Evolutionary conservation across 257 asterid genomes (phyloP), one percentile per base, ranked within the genome.

Genomic region (Solanum acaule): DNA sequence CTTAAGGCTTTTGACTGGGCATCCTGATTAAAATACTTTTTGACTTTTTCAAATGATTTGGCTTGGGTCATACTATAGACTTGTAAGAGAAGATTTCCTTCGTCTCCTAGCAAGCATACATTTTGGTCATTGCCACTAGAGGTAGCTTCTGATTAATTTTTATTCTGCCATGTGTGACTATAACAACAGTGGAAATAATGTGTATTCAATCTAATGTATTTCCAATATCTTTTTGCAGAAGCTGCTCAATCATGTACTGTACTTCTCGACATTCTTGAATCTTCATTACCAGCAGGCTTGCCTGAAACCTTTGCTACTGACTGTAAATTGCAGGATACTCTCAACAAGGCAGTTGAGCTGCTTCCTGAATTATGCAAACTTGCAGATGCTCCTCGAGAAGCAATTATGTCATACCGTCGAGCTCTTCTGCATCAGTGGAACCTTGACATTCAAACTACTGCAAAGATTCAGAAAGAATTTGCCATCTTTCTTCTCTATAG

Each of bases 161-260:
- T 79, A 78, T 8, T 46, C n/a, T 27, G 85, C 40, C 6, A 79
- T 44, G 67, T 46, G 37, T 22, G 46, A 22, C 77, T 61, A 40
- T n/a, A 42, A n/a, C 49, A 42, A 84, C 13, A 84, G 76, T n/a
- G 56, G 10, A 61, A 34, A 33, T 84, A 34, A 34, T 34, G 23
- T 88, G 90, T 42, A 79, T n/a, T n/a, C n/a, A n/a, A 87, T 78
- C 91, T 90, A 84, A 93, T 88, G 86, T 44, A 49, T 71, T 82
- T 90, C 89, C 85, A 89, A 46, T 89, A 87, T 91, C 90, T 84
- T 91, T 92, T 90, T 90, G 95, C 99, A 97, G 99, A 97, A 90
- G 97, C 99, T 94, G 98, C 98, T 88, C 98, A 91, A 90, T 94
- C 98, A 88, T 97, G 99, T 93, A 90, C 95, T 68, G 90, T 93